These are phyloP conservation scores for Alectoria sarmentosa DNA, from an alignment of 495 filamentous ascomycete genomes.

Conservation along the genomic window DNA sequence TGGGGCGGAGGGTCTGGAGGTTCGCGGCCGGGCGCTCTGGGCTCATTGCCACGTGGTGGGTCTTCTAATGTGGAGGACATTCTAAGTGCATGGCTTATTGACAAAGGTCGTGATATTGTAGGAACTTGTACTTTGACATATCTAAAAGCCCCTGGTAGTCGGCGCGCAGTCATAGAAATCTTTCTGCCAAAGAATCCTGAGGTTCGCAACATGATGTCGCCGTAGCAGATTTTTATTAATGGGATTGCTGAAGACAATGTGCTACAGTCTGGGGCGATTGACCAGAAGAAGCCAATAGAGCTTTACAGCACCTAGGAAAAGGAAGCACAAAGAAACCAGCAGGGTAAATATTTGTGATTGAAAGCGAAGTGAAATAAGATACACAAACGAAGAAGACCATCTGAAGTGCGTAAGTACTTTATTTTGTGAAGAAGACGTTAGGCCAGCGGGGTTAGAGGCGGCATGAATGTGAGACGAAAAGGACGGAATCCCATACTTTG, in stretches of 20 bases:
- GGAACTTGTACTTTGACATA: background rate
- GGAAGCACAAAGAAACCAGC: background rate
- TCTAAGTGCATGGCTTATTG: constrained; percentile 5
- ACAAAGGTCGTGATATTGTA: background rate
- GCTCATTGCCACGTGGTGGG: constrained; percentile 23
- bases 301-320: background rate
- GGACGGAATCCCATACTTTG: background rate
- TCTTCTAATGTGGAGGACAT: constrained; percentile 18
- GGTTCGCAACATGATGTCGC: background rate
- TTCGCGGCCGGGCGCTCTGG: constrained; percentile 17
- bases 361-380: background rate
- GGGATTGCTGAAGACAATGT: background rate
- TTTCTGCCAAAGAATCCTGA: background rate
- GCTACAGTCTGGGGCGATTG: background rate
- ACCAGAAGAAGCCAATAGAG: background rate
- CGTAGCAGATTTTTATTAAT: no score
- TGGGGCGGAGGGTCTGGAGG: constrained; percentile 23
- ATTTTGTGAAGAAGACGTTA: background rate
- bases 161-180: constrained; percentile 1
- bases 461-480: constrained; percentile 1
- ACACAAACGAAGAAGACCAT: background rate
- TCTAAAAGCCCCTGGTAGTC: constrained; percentile 4
- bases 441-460: constrained; percentile 10
- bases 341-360: background rate
- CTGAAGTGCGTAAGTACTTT: background rate